Evolutionary conservation across 2,329 filamentous ascomycete genomes (phyloP), one percentile per base, ranked within the genome.

Genomic region (Botryosphaeria agaves): DNA sequence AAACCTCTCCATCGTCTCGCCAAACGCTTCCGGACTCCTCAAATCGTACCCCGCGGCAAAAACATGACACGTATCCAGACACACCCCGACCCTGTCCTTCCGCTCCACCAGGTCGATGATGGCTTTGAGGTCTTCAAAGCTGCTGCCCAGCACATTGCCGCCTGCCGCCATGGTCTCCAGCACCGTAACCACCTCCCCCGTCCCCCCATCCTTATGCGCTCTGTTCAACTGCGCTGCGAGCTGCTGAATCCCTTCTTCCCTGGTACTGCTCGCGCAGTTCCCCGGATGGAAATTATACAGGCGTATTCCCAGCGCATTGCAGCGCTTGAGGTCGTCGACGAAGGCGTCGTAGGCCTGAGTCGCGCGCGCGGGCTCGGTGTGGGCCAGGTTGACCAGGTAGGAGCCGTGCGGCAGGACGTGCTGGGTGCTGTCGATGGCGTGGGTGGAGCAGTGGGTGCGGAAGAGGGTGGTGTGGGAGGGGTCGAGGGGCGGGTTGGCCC

Each of bases 271-370:
- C 25, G 53, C 78, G 2, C 77, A 77, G 34, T 76, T 85, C 14
- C 89, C 89, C 0, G 89, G 89, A 49, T 98, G 89, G 58, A 98
- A 95, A 55, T 98, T 98, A 62, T 95, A 98, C n/a, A 94, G 66
- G 37, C 59, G 65, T 45, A 98, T 93, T 1, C 84, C 83, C 1
- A 98, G 69, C 27, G 67, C 64, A 46, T 93, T 80, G 52, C 89
- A 95, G 7, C 89, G 73, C 30, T 70, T 60, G 1, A 98, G 63
- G 50, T 98, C 89, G 43, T 98, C 85, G 11, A 92, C 47, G 52
- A 98, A 98, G 34, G 73, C 71, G 23, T 62, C 66, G 48, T 92
- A 94, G 1, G 85, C 85, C 57, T 95, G 84, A 30, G 72, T 66
- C 2, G 84, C 81, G 51, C 92, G 91, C 23, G 65, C 66, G 16